Percentiles rank a stretch among this genome's conserved stretches.
phyloP scores from a whole-genome alignment of 495 filamentous ascomycete genomes.

The Amphirosellinia nigrospora region DNA sequence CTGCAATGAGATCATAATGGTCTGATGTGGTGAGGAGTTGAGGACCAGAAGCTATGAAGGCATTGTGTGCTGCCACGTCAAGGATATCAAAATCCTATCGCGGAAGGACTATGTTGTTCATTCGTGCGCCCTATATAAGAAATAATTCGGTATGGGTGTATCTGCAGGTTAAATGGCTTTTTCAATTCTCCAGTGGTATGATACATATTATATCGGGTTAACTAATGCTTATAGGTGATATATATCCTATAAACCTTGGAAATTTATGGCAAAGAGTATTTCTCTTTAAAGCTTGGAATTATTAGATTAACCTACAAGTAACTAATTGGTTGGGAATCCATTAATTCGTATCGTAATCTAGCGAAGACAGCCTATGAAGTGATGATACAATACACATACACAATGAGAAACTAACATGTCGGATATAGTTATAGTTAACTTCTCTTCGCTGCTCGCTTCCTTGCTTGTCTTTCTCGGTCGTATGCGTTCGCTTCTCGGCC shows the following conservation, averaged over 20 bases:
- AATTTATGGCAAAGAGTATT: background rate
- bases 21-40: background rate
- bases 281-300: background rate
- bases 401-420: background rate
- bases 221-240: background rate
- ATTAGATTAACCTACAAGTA: background rate
- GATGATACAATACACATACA: too few species aligned
- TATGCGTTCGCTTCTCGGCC: constrained; percentile 85
- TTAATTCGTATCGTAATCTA: background rate
- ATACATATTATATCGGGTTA: background rate
- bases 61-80: background rate
- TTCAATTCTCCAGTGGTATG: background rate
- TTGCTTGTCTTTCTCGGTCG: constrained; percentile 78
- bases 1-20: background rate
- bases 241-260: background rate
- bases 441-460: constrained; percentile 60
- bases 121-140: background rate
- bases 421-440: constrained; percentile 6
- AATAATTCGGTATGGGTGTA: background rate
- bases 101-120: background rate
- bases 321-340: background rate
- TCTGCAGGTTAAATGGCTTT: background rate
- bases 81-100: background rate
- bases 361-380: background rate
- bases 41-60: background rate